phyloP scores from a whole-genome alignment of 2,329 filamentous ascomycete genomes.

The Aspergillus niger region DNA sequence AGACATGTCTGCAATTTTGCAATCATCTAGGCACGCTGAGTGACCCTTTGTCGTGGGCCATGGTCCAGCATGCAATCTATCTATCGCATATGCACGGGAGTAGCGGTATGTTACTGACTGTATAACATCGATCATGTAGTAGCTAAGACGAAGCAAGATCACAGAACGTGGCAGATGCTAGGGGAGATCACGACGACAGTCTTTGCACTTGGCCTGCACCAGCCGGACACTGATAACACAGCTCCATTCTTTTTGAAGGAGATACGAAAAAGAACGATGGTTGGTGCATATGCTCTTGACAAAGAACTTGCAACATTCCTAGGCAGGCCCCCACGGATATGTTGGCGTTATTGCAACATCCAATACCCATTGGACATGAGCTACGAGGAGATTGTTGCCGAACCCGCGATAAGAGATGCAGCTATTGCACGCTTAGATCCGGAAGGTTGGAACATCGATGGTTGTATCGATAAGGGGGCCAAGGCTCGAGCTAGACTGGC shows the following conservation, averaged over 20 bases:
- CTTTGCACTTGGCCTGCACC: conserved; percentile 49
- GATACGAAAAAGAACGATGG: conserved; percentile 41
- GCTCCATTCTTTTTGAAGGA: conserved; percentile 39
- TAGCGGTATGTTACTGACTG: conserved; percentile 12
- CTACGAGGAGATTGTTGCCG: conserved; percentile 20
- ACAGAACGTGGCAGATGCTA: conserved; percentile 46
- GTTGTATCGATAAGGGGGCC: conserved; percentile 13
- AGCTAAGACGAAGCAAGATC: conserved; percentile 32
- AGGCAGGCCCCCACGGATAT: conserved; percentile 49
- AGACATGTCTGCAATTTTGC: conserved; percentile 25
- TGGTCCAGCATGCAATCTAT: conserved; percentile 16
- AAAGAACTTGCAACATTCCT: conserved; percentile 51
- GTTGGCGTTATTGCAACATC: conserved; percentile 38
- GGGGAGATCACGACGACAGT: conserved; percentile 48
- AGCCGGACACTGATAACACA: conserved; percentile 25
- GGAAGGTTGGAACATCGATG: conserved; percentile 27
- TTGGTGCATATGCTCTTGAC: conserved; percentile 45
- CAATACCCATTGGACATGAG: conserved; percentile 24
- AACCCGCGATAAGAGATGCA: conserved; percentile 14
- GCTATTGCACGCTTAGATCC: conserved; percentile 18
- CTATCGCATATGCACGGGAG: conserved; percentile 17
- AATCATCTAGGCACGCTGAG: conserved; percentile 18
- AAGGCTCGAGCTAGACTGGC: conserved; percentile 14
- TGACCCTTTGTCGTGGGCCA: conserved; percentile 21
- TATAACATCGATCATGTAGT: not conserved